phyloP scores from a whole-genome alignment of 1,284 basidiomycete genomes.

The Dichomitus squalens region DNA sequence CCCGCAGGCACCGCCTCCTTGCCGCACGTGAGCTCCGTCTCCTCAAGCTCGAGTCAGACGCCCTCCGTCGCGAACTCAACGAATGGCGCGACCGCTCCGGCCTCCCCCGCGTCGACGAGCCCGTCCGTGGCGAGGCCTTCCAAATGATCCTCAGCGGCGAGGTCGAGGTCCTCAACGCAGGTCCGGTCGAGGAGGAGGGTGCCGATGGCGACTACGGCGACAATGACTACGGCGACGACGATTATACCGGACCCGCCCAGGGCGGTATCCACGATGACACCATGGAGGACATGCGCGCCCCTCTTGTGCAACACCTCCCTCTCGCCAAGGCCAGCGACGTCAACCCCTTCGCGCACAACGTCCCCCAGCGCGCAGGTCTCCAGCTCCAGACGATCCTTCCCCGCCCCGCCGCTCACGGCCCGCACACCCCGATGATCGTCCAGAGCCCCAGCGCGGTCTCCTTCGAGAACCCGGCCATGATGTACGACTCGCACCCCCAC shows the following conservation, averaged over 20 bases:
- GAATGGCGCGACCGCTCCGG: constrained; percentile 82
- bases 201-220: constrained; percentile 43
- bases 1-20: constrained; percentile 77
- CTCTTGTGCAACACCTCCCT: constrained; percentile 21
- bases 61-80: constrained; percentile 82
- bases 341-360: constrained; percentile 34
- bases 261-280: constrained; percentile 16
- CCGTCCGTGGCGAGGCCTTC: constrained; percentile 68
- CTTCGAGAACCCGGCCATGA: constrained; percentile 41
- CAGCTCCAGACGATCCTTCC: constrained; percentile 36
- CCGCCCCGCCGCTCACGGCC: constrained; percentile 25
- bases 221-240: constrained; percentile 36
- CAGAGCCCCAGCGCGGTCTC: constrained; percentile 35
- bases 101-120: constrained; percentile 70
- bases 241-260: constrained; percentile 17
- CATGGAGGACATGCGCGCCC: constrained; percentile 29
- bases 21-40: constrained; percentile 78
- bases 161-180: constrained; percentile 60
- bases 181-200: constrained; percentile 57
- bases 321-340: constrained; percentile 24
- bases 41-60: constrained; percentile 77
- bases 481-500: constrained; percentile 35
- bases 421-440: constrained; percentile 36
- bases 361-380: constrained; percentile 25
- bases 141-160: constrained; percentile 68